A percentile compares a stretch with the other conserved stretches of the same genome.
phyloP scores from a whole-genome alignment of 768 basidiomycete genomes.

The Collybia sp. region DNA sequence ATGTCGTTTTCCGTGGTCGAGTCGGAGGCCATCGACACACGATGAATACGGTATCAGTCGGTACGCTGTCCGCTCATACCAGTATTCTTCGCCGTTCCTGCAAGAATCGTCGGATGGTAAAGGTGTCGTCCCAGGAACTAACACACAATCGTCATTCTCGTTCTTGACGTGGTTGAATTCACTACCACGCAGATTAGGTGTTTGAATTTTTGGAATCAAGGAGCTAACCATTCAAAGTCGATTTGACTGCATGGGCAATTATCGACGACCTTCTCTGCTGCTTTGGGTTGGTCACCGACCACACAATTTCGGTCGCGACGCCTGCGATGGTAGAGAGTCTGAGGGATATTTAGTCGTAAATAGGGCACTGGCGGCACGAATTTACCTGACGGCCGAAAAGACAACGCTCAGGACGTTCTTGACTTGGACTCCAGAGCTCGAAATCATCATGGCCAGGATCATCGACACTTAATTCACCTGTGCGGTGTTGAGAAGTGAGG shows the following conservation, averaged over 20 bases:
- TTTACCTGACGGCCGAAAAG: conserved; percentile 87
- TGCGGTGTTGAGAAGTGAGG: conserved; percentile 2
- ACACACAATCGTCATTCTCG: conserved; percentile 66
- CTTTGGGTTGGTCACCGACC: conserved; percentile 67
- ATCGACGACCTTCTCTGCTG: conserved; percentile 44
- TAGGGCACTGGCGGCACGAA: conserved; percentile 4
- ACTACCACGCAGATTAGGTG: conserved; percentile 32
- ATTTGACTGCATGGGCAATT: conserved; percentile 68
- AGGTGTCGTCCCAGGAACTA: conserved; percentile 64
- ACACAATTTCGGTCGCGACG: conserved; percentile 76
- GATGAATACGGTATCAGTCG: conserved; percentile 87
- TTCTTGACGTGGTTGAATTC: conserved; percentile 90
- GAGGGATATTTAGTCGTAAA: neutral
- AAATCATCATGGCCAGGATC: conserved; percentile 88
- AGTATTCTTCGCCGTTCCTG: conserved; percentile 60
- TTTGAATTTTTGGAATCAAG: neutral
- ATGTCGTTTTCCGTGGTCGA: conserved; percentile 72
- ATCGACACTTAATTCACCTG: conserved; percentile 66
- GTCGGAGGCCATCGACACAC: conserved; percentile 78
- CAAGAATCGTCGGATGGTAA: conserved; percentile 63
- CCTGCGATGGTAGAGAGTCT: conserved; percentile 93
- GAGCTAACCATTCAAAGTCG: conserved; percentile 92
- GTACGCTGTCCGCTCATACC: conserved; percentile 93
- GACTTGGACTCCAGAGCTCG: conserved; percentile 94
- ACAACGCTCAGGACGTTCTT: conserved; percentile 82